Percentiles rank a stretch among this genome's conserved stretches.
Conservation (phyloP, 805 yeast genomes). For the Candida wancherniae region DNA sequence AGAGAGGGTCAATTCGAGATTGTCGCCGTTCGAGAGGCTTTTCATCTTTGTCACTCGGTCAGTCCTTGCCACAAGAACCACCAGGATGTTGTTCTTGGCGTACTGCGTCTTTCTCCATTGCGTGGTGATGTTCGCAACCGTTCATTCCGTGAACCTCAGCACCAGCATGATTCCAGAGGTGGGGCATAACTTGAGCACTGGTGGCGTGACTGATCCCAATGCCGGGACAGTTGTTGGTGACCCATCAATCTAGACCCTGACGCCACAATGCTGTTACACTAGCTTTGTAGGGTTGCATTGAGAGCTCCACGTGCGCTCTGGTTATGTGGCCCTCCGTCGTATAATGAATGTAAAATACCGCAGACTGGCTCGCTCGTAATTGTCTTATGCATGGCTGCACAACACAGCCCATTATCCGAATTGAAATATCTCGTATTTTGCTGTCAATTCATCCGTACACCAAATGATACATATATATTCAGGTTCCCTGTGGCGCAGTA, state of each 20-base stretch:
- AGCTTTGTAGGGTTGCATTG: neutral
- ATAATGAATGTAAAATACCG: too few relatives aligned
- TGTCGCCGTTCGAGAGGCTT: slow-evolving; percentile 77
- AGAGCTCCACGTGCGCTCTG: too few relatives aligned
- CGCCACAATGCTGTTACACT: neutral
- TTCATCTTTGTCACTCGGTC: slow-evolving; percentile 68
- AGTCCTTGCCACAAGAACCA: slow-evolving; percentile 66
- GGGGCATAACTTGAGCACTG: slow-evolving; percentile 37
- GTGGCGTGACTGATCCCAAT: slow-evolving; percentile 27
- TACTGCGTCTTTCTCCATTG: slow-evolving; percentile 76
- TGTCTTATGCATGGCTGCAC: too few relatives aligned
- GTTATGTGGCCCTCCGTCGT: too few relatives aligned
- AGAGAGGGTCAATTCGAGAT: slow-evolving; percentile 63
- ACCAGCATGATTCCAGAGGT: slow-evolving; percentile 44
- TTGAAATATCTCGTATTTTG: too few relatives aligned
- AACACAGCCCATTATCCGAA: too few relatives aligned
- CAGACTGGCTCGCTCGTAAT: too few relatives aligned
- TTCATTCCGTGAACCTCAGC: slow-evolving; percentile 49
- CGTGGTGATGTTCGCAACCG: slow-evolving; percentile 59
- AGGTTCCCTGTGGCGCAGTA: too few relatives aligned
- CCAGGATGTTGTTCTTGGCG: slow-evolving; percentile 65
- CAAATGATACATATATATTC: too few relatives aligned
- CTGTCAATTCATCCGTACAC: too few relatives aligned
- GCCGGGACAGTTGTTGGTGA: slow-evolving; percentile 4
- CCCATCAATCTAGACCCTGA: slow-evolving; percentile 4